A percentile compares a stretch with the other conserved stretches of the same genome.
Conservation (phyloP, 2,329 filamentous ascomycete genomes). For the Penicillium sp. region DNA sequence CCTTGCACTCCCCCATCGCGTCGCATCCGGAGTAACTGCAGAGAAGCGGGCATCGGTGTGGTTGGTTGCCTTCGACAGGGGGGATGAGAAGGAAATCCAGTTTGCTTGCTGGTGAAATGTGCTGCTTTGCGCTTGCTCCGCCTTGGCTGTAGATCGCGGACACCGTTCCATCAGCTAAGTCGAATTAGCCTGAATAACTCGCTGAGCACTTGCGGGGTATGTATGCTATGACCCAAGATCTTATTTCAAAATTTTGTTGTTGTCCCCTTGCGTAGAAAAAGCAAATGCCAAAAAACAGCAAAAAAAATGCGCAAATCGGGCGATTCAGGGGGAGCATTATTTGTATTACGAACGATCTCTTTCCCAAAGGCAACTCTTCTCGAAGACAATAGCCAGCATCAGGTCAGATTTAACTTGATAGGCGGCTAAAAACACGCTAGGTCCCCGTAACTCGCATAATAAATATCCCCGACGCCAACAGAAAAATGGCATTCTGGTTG, state of each 20-base stretch:
- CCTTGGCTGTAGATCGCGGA: slow-evolving; percentile 17
- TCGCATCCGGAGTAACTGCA: not conserved
- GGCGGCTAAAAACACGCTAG: no score
- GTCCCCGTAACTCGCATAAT: not conserved
- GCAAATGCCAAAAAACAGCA: not conserved
- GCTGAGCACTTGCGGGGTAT: slow-evolving; percentile 5
- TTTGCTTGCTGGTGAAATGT: not conserved
- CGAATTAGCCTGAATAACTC: not conserved
- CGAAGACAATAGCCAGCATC: not conserved
- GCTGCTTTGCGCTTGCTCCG: not conserved
- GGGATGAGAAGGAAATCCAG: not conserved
- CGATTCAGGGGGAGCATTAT: not conserved
- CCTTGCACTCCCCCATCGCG: not conserved
- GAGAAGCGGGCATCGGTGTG: not conserved
- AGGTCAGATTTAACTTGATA: no score
- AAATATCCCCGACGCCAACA: not conserved
- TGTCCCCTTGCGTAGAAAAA: not conserved
- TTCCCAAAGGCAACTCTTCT: not conserved
- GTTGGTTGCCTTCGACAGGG: not conserved
- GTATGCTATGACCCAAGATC: slow-evolving; percentile 9
- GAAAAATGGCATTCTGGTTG: not conserved
- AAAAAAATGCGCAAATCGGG: not conserved
- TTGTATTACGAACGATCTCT: not conserved
- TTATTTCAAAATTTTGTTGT: not conserved
- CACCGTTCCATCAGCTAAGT: not conserved